Base-by-base conservation (phyloP, 345 rosid genomes). In the Salix brachista region DNA sequence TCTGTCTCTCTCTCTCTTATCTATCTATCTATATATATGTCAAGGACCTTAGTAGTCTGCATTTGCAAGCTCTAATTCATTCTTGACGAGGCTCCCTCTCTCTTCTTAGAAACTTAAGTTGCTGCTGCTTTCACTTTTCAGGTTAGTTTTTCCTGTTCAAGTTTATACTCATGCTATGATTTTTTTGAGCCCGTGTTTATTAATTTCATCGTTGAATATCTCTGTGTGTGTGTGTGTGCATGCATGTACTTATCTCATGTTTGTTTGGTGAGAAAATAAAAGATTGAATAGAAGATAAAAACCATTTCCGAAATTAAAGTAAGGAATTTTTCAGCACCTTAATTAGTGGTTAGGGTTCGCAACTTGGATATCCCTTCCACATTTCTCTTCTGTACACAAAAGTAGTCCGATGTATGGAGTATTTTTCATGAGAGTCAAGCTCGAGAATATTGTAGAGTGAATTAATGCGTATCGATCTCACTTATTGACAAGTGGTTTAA, bases 131-230 rank as follows among this genome's bases (percentile, higher is more conserved):
- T 10, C 64, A 58, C 64, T 58, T 58, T 58, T 58, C 30, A 78
- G 86, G 84, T 80, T 32, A 78, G 82, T 75, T 70, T 32, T 78
- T 6, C 18, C 8, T n/a, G 28, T 16, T 2, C 14, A 42, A 11
- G 46, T 42, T 42, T 42, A 42, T 10, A 8, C 62, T n/a, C 18
- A 0, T 8, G 14, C 11, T 1, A 14, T 16, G 52, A 1, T 14
- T 46, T 13, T 13, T 46, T 14, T 46, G 52, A 46, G 62, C 28
- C 23, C 23, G 62, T 9, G 23, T 46, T n/a, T n/a, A 56, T 36
- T 5, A 36, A 11, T 25, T 60, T 60, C 54, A 21, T 39, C 17
- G 28, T 12, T 34, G 21, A 0, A 5, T n/a, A 1, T 12, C 18
- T 71, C 16, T 26, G 1, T 3, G 1, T 6, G 2, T 28, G 19